phyloP scores from a whole-genome alignment of 2,329 filamentous ascomycete species.

The Dactylellina parvicollis region DNA sequence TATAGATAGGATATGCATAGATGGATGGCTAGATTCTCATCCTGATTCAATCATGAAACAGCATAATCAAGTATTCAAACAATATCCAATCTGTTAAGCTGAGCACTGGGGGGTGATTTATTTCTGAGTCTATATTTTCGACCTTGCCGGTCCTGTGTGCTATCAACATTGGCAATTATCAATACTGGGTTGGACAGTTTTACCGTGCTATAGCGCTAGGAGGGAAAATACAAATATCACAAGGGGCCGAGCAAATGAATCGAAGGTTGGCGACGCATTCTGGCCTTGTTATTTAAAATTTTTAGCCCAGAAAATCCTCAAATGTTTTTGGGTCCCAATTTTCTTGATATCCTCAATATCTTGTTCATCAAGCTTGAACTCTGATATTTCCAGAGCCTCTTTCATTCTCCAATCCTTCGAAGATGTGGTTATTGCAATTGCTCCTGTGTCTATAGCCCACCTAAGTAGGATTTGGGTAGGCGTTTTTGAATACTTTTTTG shows the following conservation, averaged over 20 bases:
- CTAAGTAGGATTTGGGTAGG: conserved; percentile 69
- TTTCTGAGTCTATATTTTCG: too few relatives aligned
- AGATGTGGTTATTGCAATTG: conserved; percentile 71
- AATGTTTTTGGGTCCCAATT: conserved; percentile 49
- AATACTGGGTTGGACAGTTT: too few relatives aligned
- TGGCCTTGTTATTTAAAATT: conserved; percentile 19
- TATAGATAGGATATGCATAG: background rate
- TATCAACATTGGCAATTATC: too few relatives aligned
- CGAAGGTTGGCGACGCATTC: background rate
- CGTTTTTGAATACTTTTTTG: conserved; percentile 69
- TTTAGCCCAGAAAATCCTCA: conserved; percentile 50
- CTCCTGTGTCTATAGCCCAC: conserved; percentile 71
- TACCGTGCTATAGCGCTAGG: too few relatives aligned
- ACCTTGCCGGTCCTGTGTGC: too few relatives aligned
- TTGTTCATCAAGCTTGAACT: conserved; percentile 70
- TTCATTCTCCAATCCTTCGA: conserved; percentile 69
- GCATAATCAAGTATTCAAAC: too few relatives aligned
- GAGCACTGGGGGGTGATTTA: too few relatives aligned
- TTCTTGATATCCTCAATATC: conserved; percentile 68
- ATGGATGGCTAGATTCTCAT: background rate
- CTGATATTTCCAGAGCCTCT: conserved; percentile 65
- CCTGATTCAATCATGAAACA: too few relatives aligned
- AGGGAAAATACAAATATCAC: too few relatives aligned
- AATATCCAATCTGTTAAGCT: too few relatives aligned
- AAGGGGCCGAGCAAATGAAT: too few relatives aligned